Evolutionary conservation across 106 monocot species (phyloP), one percentile per base, ranked within the genome.

Genomic region (Acorus calamus): DNA sequence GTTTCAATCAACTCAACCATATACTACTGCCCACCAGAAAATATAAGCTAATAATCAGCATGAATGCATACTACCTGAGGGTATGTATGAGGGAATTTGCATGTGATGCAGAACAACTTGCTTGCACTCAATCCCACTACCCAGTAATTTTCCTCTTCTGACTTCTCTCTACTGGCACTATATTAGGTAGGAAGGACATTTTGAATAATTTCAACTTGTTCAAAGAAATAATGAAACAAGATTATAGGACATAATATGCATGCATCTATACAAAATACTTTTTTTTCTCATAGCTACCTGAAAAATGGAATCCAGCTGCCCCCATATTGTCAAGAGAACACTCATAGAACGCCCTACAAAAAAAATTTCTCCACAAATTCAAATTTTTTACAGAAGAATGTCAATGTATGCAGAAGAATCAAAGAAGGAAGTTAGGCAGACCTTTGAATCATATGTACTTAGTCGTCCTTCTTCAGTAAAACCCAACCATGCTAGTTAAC

Each of bases 231-330:
- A 28, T 28, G 28, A 28, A 0, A 28, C 28, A 28, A 28, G 28
- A 28, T 28, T 28, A 28, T 28, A 28, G 28, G 28, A 28, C 28
- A 28, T 28, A 28, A 28, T 28, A 28, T 28, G 28, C 28, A 28
- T 28, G 28, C 28, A 28, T 28, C 28, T 28, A 28, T 28, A 28
- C 28, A 28, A 28, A 28, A 28, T 28, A 28, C 28, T 28, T 28
- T 28, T 28, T n/a, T 28, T 28, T 28, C 28, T 28, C 28, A 28
- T 28, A 28, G 28, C 28, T 72, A 96, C 94, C 94, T 90, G 79
- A 96, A 96, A n/a, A 90, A 44, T 7, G 94, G 94, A 74, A 90
- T 73, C 94, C 94, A 96, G 70, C 66, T 82, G 41, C 90, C 90
- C 48, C 90, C 87, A 70, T 71, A 91, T 52, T 85, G 87, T 49